Evolutionary conservation across 345 rosid genomes (phyloP), one percentile per base, ranked within the genome.

Genomic region (Toxicodendron radicans): DNA sequence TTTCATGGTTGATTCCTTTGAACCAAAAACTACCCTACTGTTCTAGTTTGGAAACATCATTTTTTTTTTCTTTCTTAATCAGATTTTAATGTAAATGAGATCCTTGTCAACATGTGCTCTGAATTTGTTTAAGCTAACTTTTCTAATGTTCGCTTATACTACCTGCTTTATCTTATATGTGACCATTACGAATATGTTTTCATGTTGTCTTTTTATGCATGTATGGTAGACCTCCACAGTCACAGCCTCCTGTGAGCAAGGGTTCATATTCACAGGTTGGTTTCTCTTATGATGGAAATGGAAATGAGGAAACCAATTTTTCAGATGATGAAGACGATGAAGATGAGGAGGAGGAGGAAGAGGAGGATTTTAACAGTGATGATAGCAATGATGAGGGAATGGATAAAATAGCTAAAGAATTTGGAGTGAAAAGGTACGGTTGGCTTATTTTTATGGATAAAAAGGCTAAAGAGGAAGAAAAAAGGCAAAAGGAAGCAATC

Each of bases 401-500:
- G 97, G 98, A 92, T 72, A 63, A 70, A 1, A 95, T 93, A 78
- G 98, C 98, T 13, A 95, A 93, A 78, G 98, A 93, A 71, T 95
- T 90, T 79, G 98, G 99, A 4, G 88, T 95, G 4, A 95, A 91
- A 83, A 85, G 97, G 78, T 95, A 83, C 82, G 99, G 98, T 23
- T 95, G 98, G 98, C 98, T 95, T 66, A 98, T 93, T 82, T 94
- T 89, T 73, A 93, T 89, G 97, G 99, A 95, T 70, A 91, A 93
- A 83, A 95, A 88, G 52, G 89, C 95, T 3, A 95, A 93, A 80
- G 99, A 91, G 84, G 99, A 95, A 80, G 97, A 88, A 80, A 90
- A 83, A 80, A 87, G 91, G 81, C 98, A 93, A 59, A 95, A 95
- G 80, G 98, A 93, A 86, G 91, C 91, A 23, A 93, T 91, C 77